Percentiles rank a stretch among this genome's conserved stretches.
Conservation (phyloP, 768 basidiomycete species). For the Leccinum disarticulatum region DNA sequence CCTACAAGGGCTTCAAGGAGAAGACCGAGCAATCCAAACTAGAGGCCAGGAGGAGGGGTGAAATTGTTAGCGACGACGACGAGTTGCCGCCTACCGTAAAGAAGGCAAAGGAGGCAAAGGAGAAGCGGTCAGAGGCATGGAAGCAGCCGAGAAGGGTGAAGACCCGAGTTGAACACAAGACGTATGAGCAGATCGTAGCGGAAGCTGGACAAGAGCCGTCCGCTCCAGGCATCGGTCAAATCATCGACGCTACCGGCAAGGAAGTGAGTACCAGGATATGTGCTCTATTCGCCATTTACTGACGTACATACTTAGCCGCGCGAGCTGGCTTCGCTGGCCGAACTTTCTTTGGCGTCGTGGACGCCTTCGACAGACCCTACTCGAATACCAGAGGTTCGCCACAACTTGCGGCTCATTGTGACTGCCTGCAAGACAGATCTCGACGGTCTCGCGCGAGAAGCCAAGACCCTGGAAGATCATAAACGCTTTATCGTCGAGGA, state of each 20-base stretch:
- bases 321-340: constrained; percentile 83
- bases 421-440: constrained; percentile 83
- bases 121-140: constrained; percentile 77
- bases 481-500: constrained; percentile 73
- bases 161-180: constrained; percentile 88
- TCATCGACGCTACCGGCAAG: constrained; percentile 93
- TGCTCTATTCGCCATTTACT: constrained; percentile 1
- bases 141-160: constrained; percentile 84
- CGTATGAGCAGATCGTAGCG: constrained; percentile 93
- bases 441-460: constrained; percentile 88
- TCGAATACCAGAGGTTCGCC: constrained; percentile 94
- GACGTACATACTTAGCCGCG: constrained; percentile 53
- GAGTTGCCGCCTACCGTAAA: constrained; percentile 24
- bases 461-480: constrained; percentile 75
- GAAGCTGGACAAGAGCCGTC: constrained; percentile 70
- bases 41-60: constrained; percentile 76
- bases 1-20: constrained; percentile 84
- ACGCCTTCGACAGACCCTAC: constrained; percentile 84
- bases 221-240: constrained; percentile 68
- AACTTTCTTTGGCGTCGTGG: constrained; percentile 76
- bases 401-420: constrained; percentile 87
- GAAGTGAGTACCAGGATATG: constrained; percentile 55
- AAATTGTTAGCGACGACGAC: constrained; percentile 74
- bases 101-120: constrained; percentile 54
- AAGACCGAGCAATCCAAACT: constrained; percentile 81